These are phyloP conservation scores for Termitomyces sp. DNA, from an alignment of 1,284 basidiomycete species.

Conservation along the genomic window DNA sequence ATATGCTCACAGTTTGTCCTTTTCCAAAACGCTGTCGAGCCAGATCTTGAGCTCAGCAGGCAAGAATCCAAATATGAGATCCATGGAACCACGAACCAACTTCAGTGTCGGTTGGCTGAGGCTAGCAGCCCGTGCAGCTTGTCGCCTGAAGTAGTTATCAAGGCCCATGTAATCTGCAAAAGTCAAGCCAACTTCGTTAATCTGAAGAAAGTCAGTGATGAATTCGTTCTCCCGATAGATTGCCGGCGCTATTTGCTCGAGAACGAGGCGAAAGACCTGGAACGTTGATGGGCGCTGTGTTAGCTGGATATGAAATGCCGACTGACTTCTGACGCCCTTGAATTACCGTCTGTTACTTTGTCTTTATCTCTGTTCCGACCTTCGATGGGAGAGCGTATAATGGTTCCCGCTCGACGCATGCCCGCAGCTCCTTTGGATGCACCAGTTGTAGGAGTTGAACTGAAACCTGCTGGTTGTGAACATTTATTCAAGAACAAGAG, in stretches of 20 bases:
- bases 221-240: slow-evolving; percentile 86
- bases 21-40: slow-evolving; percentile 74
- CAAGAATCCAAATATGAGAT: slow-evolving; percentile 93
- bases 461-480: slow-evolving; percentile 40
- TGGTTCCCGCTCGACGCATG: slow-evolving; percentile 72
- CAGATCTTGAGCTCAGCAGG: slow-evolving; percentile 80
- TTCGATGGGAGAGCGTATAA: slow-evolving; percentile 68
- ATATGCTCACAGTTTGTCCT: slow-evolving; percentile 70
- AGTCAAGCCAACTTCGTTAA: slow-evolving; percentile 83
- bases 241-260: slow-evolving; percentile 75
- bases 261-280: slow-evolving; percentile 65
- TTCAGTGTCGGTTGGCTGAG: slow-evolving; percentile 70
- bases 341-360: slow-evolving; percentile 51
- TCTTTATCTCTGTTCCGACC: slow-evolving; percentile 55
- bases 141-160: slow-evolving; percentile 90
- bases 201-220: slow-evolving; percentile 88
- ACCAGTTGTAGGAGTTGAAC: slow-evolving; percentile 34
- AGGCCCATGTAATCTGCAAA: slow-evolving; percentile 96
- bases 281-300: background rate
- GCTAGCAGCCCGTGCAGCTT: slow-evolving; percentile 73
- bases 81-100: slow-evolving; percentile 84
- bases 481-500: slow-evolving; percentile 2
- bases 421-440: slow-evolving; percentile 45
- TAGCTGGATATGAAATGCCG: background rate
- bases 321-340: slow-evolving; percentile 64